phyloP scores from a whole-genome alignment of 176 grass and related monocot species.

The Hordeum vulgare region DNA sequence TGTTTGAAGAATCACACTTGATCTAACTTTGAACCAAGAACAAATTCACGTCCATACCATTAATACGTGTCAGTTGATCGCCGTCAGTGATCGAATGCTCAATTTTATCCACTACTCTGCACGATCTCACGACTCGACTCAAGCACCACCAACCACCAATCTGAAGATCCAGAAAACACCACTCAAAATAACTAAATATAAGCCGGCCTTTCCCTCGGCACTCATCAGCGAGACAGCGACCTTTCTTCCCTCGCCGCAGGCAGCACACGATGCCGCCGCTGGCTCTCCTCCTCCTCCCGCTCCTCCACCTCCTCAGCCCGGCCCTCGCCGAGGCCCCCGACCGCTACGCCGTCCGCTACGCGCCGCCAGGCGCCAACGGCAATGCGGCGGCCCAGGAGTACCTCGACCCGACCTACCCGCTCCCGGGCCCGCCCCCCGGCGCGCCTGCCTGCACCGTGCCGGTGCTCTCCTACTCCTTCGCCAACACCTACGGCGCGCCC shows the following conservation, averaged over 20 bases:
- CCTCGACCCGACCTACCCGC: constrained; percentile 55
- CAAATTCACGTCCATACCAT: too few species aligned
- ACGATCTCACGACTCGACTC: background rate
- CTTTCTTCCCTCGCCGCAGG: too few species aligned
- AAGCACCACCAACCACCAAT: background rate
- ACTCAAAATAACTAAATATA: background rate
- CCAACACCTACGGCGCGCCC: constrained; percentile 61
- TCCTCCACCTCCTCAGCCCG: constrained; percentile 1
- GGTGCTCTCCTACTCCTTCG: constrained; percentile 68
- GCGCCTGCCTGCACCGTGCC: constrained; percentile 42
- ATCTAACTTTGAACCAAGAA: too few species aligned
- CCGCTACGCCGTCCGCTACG: background rate
- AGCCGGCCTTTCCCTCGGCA: background rate
- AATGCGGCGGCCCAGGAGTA: constrained; percentile 35
- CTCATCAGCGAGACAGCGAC: background rate
- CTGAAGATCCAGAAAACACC: background rate
- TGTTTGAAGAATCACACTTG: too few species aligned
- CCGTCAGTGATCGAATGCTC: background rate
- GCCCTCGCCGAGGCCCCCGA: background rate
- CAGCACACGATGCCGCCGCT: background rate
- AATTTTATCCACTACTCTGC: background rate
- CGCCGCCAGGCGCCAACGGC: background rate
- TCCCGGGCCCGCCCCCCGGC: constrained; percentile 14
- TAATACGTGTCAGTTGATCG: background rate
- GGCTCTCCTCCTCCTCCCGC: background rate